phyloP scores from a whole-genome alignment of 2,329 filamentous ascomycete species.

The Didymella lethalis region DNA sequence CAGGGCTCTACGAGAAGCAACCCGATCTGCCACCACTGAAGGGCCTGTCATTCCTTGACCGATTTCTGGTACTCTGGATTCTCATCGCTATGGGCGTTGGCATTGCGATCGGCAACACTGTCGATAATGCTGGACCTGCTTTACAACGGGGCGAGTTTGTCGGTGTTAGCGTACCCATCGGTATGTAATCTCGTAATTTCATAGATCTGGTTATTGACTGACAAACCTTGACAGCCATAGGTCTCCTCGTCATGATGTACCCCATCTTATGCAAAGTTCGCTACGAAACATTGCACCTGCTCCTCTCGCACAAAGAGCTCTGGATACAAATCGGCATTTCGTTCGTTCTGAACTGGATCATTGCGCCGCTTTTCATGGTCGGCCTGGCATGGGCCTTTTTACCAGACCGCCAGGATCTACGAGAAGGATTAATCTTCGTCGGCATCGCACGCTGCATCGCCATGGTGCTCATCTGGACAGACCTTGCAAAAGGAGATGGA shows the following conservation, averaged over 20 bases:
- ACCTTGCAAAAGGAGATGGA: conserved; percentile 75
- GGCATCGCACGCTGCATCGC: conserved; percentile 87
- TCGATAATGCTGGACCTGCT: conserved; percentile 66
- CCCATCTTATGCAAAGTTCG: conserved; percentile 88
- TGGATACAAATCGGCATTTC: conserved; percentile 85
- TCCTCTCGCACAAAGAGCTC: conserved; percentile 67
- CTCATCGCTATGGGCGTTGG: conserved; percentile 79
- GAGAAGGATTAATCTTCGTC: conserved; percentile 78
- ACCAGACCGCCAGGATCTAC: conserved; percentile 55
- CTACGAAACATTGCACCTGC: conserved; percentile 75
- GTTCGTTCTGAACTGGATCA: conserved; percentile 80
- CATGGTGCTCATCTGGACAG: conserved; percentile 87
- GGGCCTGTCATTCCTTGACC: conserved; percentile 55
- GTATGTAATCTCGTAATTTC: conserved; percentile 48
- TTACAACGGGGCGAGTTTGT: conserved; percentile 77
- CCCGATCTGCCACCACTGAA: conserved; percentile 42
- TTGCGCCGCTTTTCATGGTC: conserved; percentile 85
- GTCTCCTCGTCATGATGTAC: conserved; percentile 92
- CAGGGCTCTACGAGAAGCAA: conserved; percentile 9
- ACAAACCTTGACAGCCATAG: conserved; percentile 65
- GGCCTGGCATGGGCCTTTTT: conserved; percentile 69
- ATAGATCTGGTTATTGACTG: background rate
- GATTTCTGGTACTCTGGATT: conserved; percentile 67
- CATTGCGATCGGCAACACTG: conserved; percentile 79
- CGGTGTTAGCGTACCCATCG: conserved; percentile 72